Evolutionary conservation across 73 alveolate genomes (phyloP), one percentile per base, ranked within the genome.

Genomic region (Breviolum minutum): DNA sequence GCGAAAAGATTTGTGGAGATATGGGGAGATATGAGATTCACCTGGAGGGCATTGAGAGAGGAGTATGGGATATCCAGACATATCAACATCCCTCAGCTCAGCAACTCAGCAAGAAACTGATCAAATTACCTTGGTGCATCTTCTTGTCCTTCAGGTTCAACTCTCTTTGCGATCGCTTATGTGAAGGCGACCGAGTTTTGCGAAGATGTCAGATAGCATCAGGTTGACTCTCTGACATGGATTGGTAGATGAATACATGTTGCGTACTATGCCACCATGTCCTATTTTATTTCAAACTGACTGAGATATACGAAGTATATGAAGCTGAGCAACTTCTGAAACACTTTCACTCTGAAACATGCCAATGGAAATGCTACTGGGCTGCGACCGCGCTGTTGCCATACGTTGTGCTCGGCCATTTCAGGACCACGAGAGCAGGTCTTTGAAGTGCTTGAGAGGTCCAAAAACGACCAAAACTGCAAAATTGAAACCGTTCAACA

Each of bases 371-470:
- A 66, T 66, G 11, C 74, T 11, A 11, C 74, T 17, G 74, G 17
- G 54, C 54, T 40, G 54, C 54, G 54, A 40, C 54, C 54, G 54
- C 54, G 54, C 54, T 40, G 5, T 40, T 40, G 54, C 54, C 54
- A 40, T 40, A 40, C 54, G 5, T 48, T 8, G 2, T 30, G 69
- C 68, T 19, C 24, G 68, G n/a, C 14, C 27, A 13, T 20, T 73
- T 19, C 89, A 92, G 97, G 97, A 40, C 97, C 97, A n/a, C 87
- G 97, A 8, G 97, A 92, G 89, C 79, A 54, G 89, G 87, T 92
- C 90, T 92, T 92, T 64, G 97, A 92, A 64, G 97, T 92, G 48
- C 89, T 92, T 48, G 97, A 92, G 22, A 92, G 97, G 97, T n/a
- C 60, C 40, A 22, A 68, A 14, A 68, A 68, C 2, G 77, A 68